Evolutionary conservation across 1,284 basidiomycete species (phyloP), one percentile per base, ranked within the genome.

Genomic region (Porodaedalea pini): DNA sequence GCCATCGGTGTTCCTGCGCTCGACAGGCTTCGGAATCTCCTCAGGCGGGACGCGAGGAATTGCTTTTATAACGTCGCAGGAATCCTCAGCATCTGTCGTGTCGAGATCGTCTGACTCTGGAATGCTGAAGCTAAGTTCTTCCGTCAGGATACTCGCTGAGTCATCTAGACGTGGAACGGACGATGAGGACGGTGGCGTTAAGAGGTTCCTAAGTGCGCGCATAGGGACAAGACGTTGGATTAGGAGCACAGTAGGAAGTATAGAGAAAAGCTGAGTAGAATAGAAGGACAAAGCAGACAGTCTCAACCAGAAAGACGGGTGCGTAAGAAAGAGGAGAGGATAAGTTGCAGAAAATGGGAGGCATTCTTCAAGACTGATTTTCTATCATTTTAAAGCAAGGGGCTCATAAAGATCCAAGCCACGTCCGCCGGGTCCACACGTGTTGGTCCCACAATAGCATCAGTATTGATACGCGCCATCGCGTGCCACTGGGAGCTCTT

Each of bases 341-440:
- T 29, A 47, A 47, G 44, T 45, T 19, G 25, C 41, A 11, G 23
- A 47, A 31, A 27, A 13, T 47, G 45, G n/a, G 23, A 15, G 25
- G 25, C 1, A 1, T 29, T 47, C 25, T 44, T 27, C 45, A 27
- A 27, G 25, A 27, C 23, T 27, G 2, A 13, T 21, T 47, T 47
- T 47, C 32, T 8, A 47, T 31, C 29, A 47, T 27, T 41, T 47
- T 29, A 27, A 25, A 47, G 45, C 27, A 47, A 31, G 45, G 45
- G 45, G 45, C 45, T 47, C 45, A 47, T 47, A 32, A 29, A 29
- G 45, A 47, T 47, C 13, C 25, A 47, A 47, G 45, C 45, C 45
- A 47, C 29, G 13, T 15, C 15, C 45, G 29, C 25, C 10, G 23
- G 17, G 45, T 8, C 17, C 15, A 29, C 45, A 47, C 45, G 45